phyloP scores from a whole-genome alignment of 768 basidiomycete species.

The Podaxis mareebaensis region DNA sequence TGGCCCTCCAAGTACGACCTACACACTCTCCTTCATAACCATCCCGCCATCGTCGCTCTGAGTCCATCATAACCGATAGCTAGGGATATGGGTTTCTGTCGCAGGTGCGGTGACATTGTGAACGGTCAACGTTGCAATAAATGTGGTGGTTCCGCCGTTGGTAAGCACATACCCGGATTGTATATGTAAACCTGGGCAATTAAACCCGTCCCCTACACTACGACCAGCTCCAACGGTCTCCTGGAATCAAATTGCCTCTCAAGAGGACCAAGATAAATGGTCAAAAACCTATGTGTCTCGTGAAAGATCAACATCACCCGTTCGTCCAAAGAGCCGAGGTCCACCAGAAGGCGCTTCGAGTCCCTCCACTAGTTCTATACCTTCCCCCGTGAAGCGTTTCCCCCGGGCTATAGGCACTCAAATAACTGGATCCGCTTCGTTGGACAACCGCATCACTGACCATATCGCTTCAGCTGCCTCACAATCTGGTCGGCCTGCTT shows the following conservation, averaged over 20 bases:
- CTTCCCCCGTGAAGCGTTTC: conserved; percentile 45
- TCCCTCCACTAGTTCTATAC: conserved; percentile 14
- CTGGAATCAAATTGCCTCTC: conserved; percentile 53
- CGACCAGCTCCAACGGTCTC: conserved; percentile 64
- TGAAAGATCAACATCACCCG: conserved; percentile 45
- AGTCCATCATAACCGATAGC: too few species aligned
- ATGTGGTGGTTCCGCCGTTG: conserved; percentile 79
- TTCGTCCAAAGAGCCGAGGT: conserved; percentile 29
- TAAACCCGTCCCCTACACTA: conserved; percentile 2
- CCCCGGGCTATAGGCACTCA: conserved; percentile 42
- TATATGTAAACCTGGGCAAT: background rate
- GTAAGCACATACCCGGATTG: conserved; percentile 45
- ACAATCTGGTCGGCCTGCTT: conserved; percentile 44
- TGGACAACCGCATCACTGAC: conserved; percentile 52
- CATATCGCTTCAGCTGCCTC: conserved; percentile 58
- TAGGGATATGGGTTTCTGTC: conserved; percentile 74
- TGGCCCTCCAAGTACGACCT: conserved; percentile 2
- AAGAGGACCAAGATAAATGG: conserved; percentile 66
- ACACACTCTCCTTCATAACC: background rate
- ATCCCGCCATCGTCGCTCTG: background rate
- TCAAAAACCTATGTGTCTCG: conserved; percentile 73
- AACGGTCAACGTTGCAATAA: conserved; percentile 61
- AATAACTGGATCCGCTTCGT: conserved; percentile 29
- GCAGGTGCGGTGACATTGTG: conserved; percentile 84
- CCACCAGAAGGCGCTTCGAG: conserved; percentile 21